A percentile compares a stretch with the other conserved stretches of the same genome.
phyloP scores from a whole-genome alignment of 805 yeast species.

The Myxozyma monticola region DNA sequence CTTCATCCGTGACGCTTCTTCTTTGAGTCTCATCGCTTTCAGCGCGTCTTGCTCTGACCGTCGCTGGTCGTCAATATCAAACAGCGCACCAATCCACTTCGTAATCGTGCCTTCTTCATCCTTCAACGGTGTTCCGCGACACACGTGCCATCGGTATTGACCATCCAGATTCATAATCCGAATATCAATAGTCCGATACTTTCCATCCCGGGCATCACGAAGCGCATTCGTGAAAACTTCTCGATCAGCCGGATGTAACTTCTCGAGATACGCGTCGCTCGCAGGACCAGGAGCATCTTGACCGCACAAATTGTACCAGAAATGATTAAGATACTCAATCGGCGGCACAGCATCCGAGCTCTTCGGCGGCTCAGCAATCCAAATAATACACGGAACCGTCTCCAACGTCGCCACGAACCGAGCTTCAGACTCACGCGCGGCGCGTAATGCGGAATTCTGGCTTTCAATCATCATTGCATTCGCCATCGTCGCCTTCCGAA shows the following conservation, averaged over 20 bases:
- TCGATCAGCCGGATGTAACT: constrained; percentile 29
- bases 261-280: constrained; percentile 21
- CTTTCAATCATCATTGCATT: constrained; percentile 31
- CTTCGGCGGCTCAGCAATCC: constrained; percentile 27
- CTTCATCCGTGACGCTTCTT: constrained; percentile 38
- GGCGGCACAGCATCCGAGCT: neutral
- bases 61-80: constrained; percentile 32
- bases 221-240: constrained; percentile 12
- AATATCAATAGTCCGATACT: constrained; percentile 24
- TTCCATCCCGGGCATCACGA: constrained; percentile 10
- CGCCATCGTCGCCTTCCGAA: constrained; percentile 31
- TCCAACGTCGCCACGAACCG: constrained; percentile 31
- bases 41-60: constrained; percentile 31
- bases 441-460: constrained; percentile 27
- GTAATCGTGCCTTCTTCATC: constrained; percentile 23
- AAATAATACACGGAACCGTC: constrained; percentile 32
- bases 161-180: constrained; percentile 22
- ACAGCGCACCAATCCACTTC: constrained; percentile 31
- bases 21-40: constrained; percentile 27
- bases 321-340: constrained; percentile 28
- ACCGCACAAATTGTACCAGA: constrained; percentile 29
- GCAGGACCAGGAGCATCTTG: constrained; percentile 26
- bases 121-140: constrained; percentile 26
- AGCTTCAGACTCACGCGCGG: constrained; percentile 31
- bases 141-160: constrained; percentile 29